A percentile compares a stretch with the other conserved stretches of the same genome.
Conservation (phyloP, 495 filamentous ascomycete species). For the Niebla homalea region DNA sequence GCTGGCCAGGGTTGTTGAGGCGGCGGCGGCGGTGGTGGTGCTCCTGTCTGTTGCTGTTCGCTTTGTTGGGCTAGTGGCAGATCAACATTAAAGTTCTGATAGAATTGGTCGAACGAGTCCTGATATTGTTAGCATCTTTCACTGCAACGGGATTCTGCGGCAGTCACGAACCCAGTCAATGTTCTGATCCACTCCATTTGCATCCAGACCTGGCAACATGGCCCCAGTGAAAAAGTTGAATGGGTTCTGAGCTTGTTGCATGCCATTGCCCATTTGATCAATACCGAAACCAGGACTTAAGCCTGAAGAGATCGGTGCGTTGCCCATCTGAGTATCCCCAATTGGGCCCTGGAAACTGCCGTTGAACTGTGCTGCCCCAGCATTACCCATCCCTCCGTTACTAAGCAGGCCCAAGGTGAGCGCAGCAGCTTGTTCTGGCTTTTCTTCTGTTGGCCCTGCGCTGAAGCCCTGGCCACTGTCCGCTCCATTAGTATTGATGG, state of each 20-base stretch:
- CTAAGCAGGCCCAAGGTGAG: slow-evolving; percentile 73
- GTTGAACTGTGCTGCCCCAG: slow-evolving; percentile 32
- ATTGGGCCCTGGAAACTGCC: slow-evolving; percentile 25
- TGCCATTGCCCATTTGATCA: slow-evolving; percentile 32
- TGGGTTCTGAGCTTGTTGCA: slow-evolving; percentile 33
- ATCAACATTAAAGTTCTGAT: slow-evolving; percentile 38
- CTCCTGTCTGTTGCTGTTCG: not conserved
- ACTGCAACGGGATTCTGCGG: not conserved
- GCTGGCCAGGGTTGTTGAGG: slow-evolving; percentile 35
- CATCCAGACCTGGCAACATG: slow-evolving; percentile 14
- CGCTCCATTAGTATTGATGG: slow-evolving; percentile 1
- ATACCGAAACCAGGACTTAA: slow-evolving; percentile 10
- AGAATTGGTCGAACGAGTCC: slow-evolving; percentile 45
- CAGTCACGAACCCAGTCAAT: slow-evolving; percentile 64
- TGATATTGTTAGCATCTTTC: slow-evolving; percentile 18
- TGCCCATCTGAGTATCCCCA: slow-evolving; percentile 12
- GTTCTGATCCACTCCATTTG: slow-evolving; percentile 43
- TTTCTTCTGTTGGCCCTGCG: slow-evolving; percentile 22
- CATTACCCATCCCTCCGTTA: slow-evolving; percentile 54
- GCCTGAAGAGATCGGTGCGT: slow-evolving; percentile 12
- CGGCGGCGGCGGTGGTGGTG: not conserved
- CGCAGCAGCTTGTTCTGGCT: slow-evolving; percentile 55
- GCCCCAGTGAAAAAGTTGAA: slow-evolving; percentile 35
- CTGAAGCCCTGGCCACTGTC: slow-evolving; percentile 11
- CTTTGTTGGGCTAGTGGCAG: slow-evolving; percentile 1